Conservation (phyloP, 208 protist species). For the Vickermania ingenoplastis region DNA sequence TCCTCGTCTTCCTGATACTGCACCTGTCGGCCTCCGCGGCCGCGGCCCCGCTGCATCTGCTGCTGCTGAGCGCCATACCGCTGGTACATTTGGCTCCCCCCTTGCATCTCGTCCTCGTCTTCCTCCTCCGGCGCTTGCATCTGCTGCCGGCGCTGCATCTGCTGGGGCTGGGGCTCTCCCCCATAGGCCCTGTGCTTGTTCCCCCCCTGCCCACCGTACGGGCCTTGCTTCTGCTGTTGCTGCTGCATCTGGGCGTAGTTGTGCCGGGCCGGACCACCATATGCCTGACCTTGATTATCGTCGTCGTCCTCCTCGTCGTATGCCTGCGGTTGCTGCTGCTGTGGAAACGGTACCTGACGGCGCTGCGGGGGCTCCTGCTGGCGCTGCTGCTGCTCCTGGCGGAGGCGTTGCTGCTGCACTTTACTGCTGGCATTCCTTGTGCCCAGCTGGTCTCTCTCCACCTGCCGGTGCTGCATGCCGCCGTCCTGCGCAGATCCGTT, state of each 20-base stretch:
- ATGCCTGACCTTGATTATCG: no score
- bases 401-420: constrained; percentile 6
- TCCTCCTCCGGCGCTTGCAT: background rate
- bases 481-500: constrained; percentile 14
- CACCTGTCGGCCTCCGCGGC: no score
- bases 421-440: background rate
- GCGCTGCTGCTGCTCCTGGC: background rate
- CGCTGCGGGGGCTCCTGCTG: background rate
- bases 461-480: background rate
- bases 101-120: background rate
- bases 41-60: background rate
- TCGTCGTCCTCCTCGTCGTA: no score
- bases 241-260: no score
- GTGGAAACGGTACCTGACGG: background rate
- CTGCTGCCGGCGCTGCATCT: background rate
- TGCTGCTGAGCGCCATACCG: no score
- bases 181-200: no score
- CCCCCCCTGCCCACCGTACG: background rate
- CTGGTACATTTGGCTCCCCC: no score
- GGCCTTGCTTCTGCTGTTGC: background rate
- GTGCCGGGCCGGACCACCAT: no score
- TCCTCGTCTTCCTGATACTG: background rate
- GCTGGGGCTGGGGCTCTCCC: no score
- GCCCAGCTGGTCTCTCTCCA: background rate
- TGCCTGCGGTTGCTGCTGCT: constrained; percentile 11